A percentile compares a stretch with the other conserved stretches of the same genome.
These are phyloP conservation scores for Alopecurus myosuroides DNA, from an alignment of 176 grass and related monocot species.

Conservation along the genomic window DNA sequence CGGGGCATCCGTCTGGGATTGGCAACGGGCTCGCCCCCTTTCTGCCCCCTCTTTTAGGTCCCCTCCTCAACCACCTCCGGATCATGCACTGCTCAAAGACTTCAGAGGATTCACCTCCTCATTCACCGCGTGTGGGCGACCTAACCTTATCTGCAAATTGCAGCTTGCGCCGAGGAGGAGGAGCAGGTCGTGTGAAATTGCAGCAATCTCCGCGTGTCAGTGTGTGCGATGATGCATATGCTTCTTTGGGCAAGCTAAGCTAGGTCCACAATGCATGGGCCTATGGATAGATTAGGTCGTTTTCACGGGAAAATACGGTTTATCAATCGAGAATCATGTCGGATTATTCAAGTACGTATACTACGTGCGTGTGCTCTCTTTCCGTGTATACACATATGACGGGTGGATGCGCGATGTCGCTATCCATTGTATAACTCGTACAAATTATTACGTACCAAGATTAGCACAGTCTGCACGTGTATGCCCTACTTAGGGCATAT, in stretches of 20 bases:
- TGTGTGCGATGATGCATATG: neutral
- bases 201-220: neutral
- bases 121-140: constrained; percentile 34
- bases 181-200: neutral
- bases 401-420: neutral
- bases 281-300: neutral
- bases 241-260: neutral
- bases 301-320: neutral
- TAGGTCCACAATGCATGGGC: neutral
- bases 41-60: constrained; percentile 25
- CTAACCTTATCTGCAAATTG: constrained; percentile 14
- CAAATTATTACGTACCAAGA: neutral
- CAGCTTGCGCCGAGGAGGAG: neutral
- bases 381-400: neutral
- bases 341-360: neutral
- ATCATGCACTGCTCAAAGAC: neutral
- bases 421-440: neutral
- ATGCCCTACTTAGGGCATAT: too few relatives aligned
- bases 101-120: constrained; percentile 10
- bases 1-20: constrained; percentile 12
- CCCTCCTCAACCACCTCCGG: neutral
- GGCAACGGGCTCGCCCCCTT: constrained; percentile 29
- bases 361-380: neutral
- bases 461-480: neutral
- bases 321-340: constrained; percentile 16